These are phyloP conservation scores for Lathyrus sativus DNA, from an alignment of 306 rosid genomes.

Conservation along the genomic window DNA sequence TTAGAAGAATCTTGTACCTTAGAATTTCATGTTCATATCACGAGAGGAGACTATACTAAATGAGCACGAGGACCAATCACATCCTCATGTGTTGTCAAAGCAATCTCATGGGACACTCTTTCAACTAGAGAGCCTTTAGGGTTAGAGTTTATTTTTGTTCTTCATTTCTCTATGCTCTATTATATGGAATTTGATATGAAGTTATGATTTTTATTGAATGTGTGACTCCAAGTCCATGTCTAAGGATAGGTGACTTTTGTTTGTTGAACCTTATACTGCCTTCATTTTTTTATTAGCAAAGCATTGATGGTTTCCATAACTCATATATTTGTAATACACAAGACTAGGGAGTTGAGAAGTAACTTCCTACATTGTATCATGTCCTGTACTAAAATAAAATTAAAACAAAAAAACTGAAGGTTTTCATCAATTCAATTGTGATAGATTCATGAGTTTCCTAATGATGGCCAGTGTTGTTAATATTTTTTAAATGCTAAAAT, in stretches of 20 bases:
- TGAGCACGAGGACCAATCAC: not conserved
- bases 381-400: not conserved
- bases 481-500: slow-evolving; percentile 22
- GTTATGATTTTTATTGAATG: not conserved
- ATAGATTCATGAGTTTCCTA: slow-evolving; percentile 20
- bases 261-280: not conserved
- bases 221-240: not conserved
- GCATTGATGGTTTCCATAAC: not conserved
- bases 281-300: not conserved
- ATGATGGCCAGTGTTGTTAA: slow-evolving; percentile 16
- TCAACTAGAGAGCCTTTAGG: not conserved
- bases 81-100: not conserved
- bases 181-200: not conserved
- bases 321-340: slow-evolving; percentile 10
- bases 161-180: not conserved
- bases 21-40: not conserved
- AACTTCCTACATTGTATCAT: slow-evolving; percentile 20
- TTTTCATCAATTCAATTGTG: not conserved
- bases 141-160: not conserved
- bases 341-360: slow-evolving; percentile 13
- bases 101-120: not conserved
- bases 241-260: not conserved
- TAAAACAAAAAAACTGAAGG: not conserved
- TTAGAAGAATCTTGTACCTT: not conserved
- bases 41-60: not conserved